Evolutionary conservation across 148 eudicot species (phyloP).

Genomic region (Heliamphora exappendiculata): DNA sequence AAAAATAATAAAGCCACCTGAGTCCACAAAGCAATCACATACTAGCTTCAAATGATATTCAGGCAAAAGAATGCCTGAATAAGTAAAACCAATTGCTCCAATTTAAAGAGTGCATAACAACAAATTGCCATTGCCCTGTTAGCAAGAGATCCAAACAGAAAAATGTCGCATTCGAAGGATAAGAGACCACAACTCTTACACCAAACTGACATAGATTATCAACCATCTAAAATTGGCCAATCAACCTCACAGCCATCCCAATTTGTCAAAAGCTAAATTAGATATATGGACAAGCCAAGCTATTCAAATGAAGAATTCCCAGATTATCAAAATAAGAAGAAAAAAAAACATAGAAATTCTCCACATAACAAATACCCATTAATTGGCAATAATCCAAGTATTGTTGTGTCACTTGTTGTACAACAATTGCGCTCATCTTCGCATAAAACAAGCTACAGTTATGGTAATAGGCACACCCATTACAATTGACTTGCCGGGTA

Average conservation of each 20-base stretch:
- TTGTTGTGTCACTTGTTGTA: conserved; percentile 27
- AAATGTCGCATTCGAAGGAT: neutral
- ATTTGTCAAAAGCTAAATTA: conserved; percentile 20
- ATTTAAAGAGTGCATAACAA: neutral
- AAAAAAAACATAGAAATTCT: conserved; percentile 22
- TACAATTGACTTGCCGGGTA: conserved; percentile 35
- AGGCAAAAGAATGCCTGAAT: neutral
- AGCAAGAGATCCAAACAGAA: neutral
- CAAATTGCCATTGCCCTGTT: neutral
- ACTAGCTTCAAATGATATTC: neutral
- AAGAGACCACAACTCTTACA: neutral
- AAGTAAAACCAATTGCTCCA: neutral
- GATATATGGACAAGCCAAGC: conserved; percentile 1
- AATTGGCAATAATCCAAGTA: conserved; percentile 26
- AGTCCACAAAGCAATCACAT: neutral
- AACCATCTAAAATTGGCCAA: conserved; percentile 8
- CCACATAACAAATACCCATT: conserved; percentile 22
- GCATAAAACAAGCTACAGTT: conserved; percentile 29
- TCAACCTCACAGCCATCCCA: conserved; percentile 20
- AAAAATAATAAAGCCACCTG: neutral
- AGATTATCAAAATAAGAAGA: conserved; percentile 13
- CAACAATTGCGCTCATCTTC: conserved; percentile 29
- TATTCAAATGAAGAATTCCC: conserved; percentile 18
- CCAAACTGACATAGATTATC: neutral
- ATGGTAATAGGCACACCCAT: conserved; percentile 33